Base-by-base conservation (phyloP, 2,329 filamentous ascomycete genomes). In the Aspergillus fructus region DNA sequence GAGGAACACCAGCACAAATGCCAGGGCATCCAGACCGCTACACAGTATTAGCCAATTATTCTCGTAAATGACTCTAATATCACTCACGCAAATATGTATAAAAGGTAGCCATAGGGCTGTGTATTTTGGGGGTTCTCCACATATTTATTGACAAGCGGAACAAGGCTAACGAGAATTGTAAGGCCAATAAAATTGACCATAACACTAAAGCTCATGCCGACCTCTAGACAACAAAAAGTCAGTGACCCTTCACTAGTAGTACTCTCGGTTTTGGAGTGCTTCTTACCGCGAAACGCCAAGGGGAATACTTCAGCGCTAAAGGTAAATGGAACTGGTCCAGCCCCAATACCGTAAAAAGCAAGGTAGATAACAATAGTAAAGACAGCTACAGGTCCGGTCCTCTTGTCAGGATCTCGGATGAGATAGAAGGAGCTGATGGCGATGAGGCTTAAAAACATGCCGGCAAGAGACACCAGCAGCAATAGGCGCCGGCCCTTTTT, bases 261-360 rank as follows among this genome's bases (percentile, higher is more conserved):
- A 12, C 11, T 30, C 27, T 30, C 27, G 8, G 4, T 30, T 30
- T 11, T 30, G 27, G 9, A 8, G 27, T 24, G 24, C 12, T 37
- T 24, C 45, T 49, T 55, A 64, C 64, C 64, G 12, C 65, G 64
- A 40, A 63, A 62, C 4, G 59, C 61, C 9, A 66, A 57, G 3
- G 64, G 65, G 15, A 67, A 67, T 0, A 66, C 64, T 33, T 67
- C 65, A 0, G 65, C 64, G 24, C 62, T 63, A 34, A 65, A 58
- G 6, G 65, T 67, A 37, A 66, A 67, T 5, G 65, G 65, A 4
- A 67, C 62, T 0, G 66, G 66, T 1, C 66, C 66, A 2, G 6
- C 81, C 15, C 81, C 81, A 1, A 74, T 75, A 69, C 81, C 83
- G 17, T 75, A 73, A 21, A 76, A 75, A 42, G 74, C 72, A 3